Evolutionary conservation across 192 early-diverging fungal genomes (phyloP).

Genomic region (Pilaira anomala): DNA sequence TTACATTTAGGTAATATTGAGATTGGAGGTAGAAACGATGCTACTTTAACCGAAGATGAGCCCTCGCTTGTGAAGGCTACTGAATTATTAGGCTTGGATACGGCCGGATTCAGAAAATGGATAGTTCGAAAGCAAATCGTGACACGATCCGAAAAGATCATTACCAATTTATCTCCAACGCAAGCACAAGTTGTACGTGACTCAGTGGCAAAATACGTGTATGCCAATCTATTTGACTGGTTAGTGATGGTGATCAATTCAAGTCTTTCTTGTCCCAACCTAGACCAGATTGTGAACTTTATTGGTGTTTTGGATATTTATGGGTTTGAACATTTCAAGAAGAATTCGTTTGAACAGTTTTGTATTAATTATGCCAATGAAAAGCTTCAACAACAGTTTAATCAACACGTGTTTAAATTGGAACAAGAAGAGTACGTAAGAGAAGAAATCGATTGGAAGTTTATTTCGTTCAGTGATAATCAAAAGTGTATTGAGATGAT

Average conservation of each 20-base stretch:
- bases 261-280: conserved; percentile 64
- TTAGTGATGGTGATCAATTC: conserved; percentile 88
- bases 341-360: conserved; percentile 99
- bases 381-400: conserved; percentile 99
- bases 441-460: conserved; percentile 97
- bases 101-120: conserved; percentile 89
- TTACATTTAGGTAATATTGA: conserved; percentile 97
- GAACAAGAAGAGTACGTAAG: conserved; percentile 98
- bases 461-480: conserved; percentile 99
- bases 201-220: conserved; percentile 96
- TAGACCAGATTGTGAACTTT: conserved; percentile 51
- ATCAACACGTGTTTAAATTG: conserved; percentile 98
- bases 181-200: conserved; percentile 86
- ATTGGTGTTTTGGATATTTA: conserved; percentile 99
- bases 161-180: conserved; percentile 69
- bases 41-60: conserved; percentile 77
- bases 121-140: conserved; percentile 92
- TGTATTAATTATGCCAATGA: conserved; percentile 98
- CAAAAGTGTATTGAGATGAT: conserved; percentile 99
- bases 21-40: conserved; percentile 69
- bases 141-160: conserved; percentile 91
- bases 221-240: conserved; percentile 96
- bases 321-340: conserved; percentile 98
- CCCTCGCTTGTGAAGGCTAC: conserved; percentile 66
- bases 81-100: conserved; percentile 74